A percentile compares a stretch with the other conserved stretches of the same genome.
Conservation (phyloP, 2,329 filamentous ascomycete species). For the Trichoderma afroharzianum region DNA sequence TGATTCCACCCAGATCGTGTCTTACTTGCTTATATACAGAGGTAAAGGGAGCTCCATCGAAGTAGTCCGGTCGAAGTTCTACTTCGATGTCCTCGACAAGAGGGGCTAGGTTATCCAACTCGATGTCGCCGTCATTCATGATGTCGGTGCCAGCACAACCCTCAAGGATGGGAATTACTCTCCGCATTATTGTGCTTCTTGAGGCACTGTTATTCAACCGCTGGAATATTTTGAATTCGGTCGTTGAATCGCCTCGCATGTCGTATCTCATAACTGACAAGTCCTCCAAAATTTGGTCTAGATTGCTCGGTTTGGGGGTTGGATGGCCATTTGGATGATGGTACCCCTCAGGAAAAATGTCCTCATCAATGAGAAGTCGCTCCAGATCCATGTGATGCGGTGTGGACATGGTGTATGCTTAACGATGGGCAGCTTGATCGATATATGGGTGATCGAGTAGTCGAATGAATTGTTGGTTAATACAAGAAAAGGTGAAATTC, state of each 20-base stretch:
- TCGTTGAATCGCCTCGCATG: too few relatives aligned
- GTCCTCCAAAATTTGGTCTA: not conserved
- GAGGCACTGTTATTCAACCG: not conserved
- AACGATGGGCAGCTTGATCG: not conserved
- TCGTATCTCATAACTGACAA: not conserved
- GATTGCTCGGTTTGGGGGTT: not conserved
- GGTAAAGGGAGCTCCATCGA: not conserved
- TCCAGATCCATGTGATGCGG: not conserved
- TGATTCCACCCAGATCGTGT: not conserved
- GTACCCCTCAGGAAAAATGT: not conserved
- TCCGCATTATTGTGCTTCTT: not conserved
- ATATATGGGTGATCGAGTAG: not conserved
- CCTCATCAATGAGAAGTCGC: not conserved
- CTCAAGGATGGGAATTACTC: not conserved
- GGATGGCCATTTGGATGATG: not conserved
- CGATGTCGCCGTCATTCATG: not conserved
- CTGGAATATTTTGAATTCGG: not conserved
- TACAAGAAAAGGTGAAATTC: too few relatives aligned
- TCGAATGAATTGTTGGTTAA: too few relatives aligned
- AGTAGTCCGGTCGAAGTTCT: not conserved
- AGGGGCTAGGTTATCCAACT: not conserved
- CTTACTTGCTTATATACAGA: not conserved
- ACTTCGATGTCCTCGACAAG: not conserved
- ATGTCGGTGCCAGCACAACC: too few relatives aligned
- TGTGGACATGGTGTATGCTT: not conserved